Percentiles rank a stretch among this genome's conserved stretches.
phyloP scores from a whole-genome alignment of 2,329 filamentous ascomycete genomes.

The Plenodomus biglobosus region DNA sequence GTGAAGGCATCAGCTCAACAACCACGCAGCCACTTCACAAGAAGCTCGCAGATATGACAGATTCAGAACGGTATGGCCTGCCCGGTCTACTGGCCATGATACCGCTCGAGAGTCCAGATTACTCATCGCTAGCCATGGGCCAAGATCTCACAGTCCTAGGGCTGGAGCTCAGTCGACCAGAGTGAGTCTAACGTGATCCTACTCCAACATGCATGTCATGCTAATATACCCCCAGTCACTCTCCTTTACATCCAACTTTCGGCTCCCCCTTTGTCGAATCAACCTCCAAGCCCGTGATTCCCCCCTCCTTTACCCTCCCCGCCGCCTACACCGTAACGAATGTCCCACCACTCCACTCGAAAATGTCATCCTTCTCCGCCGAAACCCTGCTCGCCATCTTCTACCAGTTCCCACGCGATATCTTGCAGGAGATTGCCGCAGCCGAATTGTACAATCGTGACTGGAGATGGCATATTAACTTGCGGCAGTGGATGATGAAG shows the following conservation, averaged over 20 bases:
- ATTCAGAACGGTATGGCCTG: conserved; percentile 62
- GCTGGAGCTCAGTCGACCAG: conserved; percentile 63
- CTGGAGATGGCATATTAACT: conserved; percentile 58
- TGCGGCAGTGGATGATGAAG: conserved; percentile 59
- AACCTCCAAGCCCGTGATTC: conserved; percentile 59
- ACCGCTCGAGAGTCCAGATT: conserved; percentile 55
- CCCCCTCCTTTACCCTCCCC: conserved; percentile 63
- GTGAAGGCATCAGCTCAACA: conserved; percentile 32
- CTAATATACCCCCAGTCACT: conserved; percentile 35
- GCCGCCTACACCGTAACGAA: conserved; percentile 67
- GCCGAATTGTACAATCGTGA: conserved; percentile 59
- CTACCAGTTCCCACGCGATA: conserved; percentile 66
- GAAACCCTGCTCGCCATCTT: conserved; percentile 71
- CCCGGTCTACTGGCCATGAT: conserved; percentile 62
- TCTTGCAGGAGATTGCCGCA: conserved; percentile 66
- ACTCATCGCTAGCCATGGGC: conserved; percentile 57
- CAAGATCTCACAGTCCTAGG: conserved; percentile 66
- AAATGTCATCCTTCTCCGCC: conserved; percentile 61
- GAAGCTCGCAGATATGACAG: conserved; percentile 59
- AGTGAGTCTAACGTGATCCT: conserved; percentile 48
- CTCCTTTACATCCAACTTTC: conserved; percentile 65
- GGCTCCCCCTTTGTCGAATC: conserved; percentile 63
- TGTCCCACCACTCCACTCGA: conserved; percentile 61
- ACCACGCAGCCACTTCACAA: conserved; percentile 46
- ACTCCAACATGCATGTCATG: conserved; percentile 10